Percentiles rank a stretch among this genome's conserved stretches.
phyloP scores from a whole-genome alignment of 1,284 basidiomycete species.

The Pyrrhoderma noxium region DNA sequence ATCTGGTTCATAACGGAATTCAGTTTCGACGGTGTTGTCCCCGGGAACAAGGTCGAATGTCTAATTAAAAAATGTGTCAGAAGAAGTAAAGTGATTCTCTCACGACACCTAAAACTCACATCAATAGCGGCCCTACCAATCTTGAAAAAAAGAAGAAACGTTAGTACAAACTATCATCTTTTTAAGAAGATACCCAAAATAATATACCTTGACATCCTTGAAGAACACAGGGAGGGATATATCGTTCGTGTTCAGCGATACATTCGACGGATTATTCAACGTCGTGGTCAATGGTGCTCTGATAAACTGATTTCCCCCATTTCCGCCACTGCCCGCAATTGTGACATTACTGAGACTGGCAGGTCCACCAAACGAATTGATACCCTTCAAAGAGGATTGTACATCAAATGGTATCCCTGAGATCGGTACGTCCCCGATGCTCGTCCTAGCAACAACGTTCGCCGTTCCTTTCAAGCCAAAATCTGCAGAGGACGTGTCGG shows the following conservation, averaged over 20 bases:
- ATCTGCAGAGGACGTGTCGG: slow-evolving; percentile 39
- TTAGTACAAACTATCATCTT: too few relatives aligned
- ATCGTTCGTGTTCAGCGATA: slow-evolving; percentile 55
- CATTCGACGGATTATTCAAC: slow-evolving; percentile 61
- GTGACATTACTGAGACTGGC: slow-evolving; percentile 46
- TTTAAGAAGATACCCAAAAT: slow-evolving; percentile 17
- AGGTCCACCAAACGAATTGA: slow-evolving; percentile 46
- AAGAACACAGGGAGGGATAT: slow-evolving; percentile 56
- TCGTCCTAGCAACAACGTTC: slow-evolving; percentile 55
- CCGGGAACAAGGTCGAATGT: slow-evolving; percentile 55
- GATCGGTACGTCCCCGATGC: slow-evolving; percentile 64
- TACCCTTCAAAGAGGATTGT: slow-evolving; percentile 44
- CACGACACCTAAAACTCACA: slow-evolving; percentile 32
- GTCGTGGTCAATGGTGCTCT: slow-evolving; percentile 44
- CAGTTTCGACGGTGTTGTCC: slow-evolving; percentile 43
- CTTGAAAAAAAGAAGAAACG: slow-evolving; percentile 6
- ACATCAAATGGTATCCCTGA: slow-evolving; percentile 59
- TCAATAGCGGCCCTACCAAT: slow-evolving; percentile 53
- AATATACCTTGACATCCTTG: slow-evolving; percentile 36
- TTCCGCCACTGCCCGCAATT: slow-evolving; percentile 55
- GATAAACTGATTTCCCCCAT: slow-evolving; percentile 48
- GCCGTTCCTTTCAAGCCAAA: slow-evolving; percentile 53
- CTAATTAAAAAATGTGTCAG: slow-evolving; percentile 25
- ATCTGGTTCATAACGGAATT: slow-evolving; percentile 63
- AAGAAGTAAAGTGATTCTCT: neutral